Evolutionary conservation across 495 filamentous ascomycete genomes (phyloP), one percentile per base, ranked within the genome.

Genomic region (Aspergillus ellipticus): DNA sequence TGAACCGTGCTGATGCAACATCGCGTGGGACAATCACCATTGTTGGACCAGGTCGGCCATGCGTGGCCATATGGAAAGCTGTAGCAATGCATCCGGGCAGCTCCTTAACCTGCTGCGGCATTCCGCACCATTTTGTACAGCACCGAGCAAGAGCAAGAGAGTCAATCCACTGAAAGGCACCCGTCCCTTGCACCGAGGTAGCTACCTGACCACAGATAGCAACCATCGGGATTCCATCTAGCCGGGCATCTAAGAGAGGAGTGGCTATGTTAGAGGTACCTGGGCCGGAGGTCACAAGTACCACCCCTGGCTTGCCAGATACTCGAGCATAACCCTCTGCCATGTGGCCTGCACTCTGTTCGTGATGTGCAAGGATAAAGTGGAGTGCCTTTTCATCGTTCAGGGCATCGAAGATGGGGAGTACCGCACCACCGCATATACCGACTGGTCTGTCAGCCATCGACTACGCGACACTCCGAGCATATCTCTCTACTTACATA

Each of bases 271-370:
- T 86, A 21, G 83, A 85, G 19, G 81, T 81, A 39, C 83, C 83
- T 41, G 83, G 83, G 19, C 83, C 83, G n/a, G 83, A 85, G 20
- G 83, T 86, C 31, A 86, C 83, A 6, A 86, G 67, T 37, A 86
- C 83, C 6, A 86, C 82, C 57, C 83, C 83, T 39, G 82, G 82
- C 62, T 80, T 81, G 42, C 83, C 83, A 48, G 77, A 79, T 19
- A 81, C 83, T 56, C 83, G 73, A 19, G 83, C 83, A 63, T 86
- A 86, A 11, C 83, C 83, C 63, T 86, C 79, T 4, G 83, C 83
- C 83, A 85, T 86, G 64, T 86, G 83, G 35, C 83, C 82, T 26
- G 83, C 83, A 54, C 82, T 82, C 67, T 86, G 83, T 64, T 86
- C 83, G 65, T 85, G 83, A 62, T 78, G 73, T 31, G 83, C 80